A percentile compares a stretch with the other conserved stretches of the same genome.
These are phyloP conservation scores for Tephrocybe sp. DNA, from an alignment of 768 basidiomycete species.

Conservation along the genomic window DNA sequence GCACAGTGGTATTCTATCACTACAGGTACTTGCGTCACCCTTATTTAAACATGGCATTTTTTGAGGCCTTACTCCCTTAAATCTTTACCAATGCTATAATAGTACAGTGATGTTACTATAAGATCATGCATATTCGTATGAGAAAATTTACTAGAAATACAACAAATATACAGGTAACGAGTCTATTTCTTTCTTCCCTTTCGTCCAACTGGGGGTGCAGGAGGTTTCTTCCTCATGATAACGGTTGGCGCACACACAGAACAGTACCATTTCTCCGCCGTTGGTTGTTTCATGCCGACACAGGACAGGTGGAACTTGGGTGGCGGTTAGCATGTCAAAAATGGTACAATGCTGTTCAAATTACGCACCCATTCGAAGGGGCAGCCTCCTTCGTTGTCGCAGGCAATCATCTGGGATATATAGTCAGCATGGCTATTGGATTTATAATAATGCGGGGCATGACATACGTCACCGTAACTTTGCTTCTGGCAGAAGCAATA, in stretches of 20 bases:
- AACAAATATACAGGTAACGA: neutral
- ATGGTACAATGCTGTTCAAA: neutral
- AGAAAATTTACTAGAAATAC: neutral
- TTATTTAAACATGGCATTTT: too few relatives aligned
- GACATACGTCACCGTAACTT: conserved; percentile 49
- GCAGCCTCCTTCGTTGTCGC: conserved; percentile 65
- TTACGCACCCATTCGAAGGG: conserved; percentile 67
- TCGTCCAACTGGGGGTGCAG: conserved; percentile 24
- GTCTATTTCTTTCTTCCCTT: conserved; percentile 24
- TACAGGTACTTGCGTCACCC: too few relatives aligned
- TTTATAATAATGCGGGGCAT: conserved; percentile 2
- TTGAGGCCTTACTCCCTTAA: too few relatives aligned
- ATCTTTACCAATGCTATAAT: too few relatives aligned
- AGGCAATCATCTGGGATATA: conserved; percentile 63
- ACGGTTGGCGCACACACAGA: conserved; percentile 42
- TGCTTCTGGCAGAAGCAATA: conserved; percentile 56
- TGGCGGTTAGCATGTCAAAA: neutral
- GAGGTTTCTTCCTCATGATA: conserved; percentile 17
- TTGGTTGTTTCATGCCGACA: conserved; percentile 51
- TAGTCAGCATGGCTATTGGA: neutral
- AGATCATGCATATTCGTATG: neutral
- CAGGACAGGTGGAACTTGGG: conserved; percentile 62
- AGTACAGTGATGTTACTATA: too few relatives aligned
- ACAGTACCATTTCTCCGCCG: conserved; percentile 57
- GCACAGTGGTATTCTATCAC: too few relatives aligned